These are phyloP conservation scores for Linum usitatissimum DNA, from an alignment of 345 rosid species.

Conservation along the genomic window DNA sequence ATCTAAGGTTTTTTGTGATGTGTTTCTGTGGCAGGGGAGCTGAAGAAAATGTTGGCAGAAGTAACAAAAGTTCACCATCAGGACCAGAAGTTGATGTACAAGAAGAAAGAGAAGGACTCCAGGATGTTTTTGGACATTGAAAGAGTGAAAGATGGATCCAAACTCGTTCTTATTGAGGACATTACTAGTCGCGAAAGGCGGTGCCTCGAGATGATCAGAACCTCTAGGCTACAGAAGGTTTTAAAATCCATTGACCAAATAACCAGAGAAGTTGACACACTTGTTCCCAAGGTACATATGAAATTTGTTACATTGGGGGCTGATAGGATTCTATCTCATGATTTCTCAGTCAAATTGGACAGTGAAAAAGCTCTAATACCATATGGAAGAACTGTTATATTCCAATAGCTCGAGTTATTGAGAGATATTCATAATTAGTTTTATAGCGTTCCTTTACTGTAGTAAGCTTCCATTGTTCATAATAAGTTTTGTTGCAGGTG, in stretches of 20 bases:
- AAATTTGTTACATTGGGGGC: too few relatives aligned
- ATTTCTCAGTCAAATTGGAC: too few relatives aligned
- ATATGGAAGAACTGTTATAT: too few relatives aligned
- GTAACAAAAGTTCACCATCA: slow-evolving; percentile 16
- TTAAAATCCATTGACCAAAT: slow-evolving; percentile 13
- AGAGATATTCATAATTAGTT: too few relatives aligned
- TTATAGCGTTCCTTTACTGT: too few relatives aligned
- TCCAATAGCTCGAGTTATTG: too few relatives aligned
- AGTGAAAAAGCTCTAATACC: too few relatives aligned
- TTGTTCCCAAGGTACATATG: slow-evolving; percentile 10
- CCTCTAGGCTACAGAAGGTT: slow-evolving; percentile 16
- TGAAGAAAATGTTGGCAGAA: slow-evolving; percentile 21
- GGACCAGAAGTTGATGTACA: slow-evolving; percentile 24
- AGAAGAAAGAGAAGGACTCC: slow-evolving; percentile 24
- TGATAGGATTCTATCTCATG: too few relatives aligned
- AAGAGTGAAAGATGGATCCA: slow-evolving; percentile 22
- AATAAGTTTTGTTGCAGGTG: slow-evolving; percentile 10
- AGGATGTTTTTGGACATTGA: slow-evolving; percentile 15
- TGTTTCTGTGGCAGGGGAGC: slow-evolving; percentile 18
- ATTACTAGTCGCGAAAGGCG: slow-evolving; percentile 18
- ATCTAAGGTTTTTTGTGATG: neutral
- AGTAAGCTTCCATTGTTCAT: too few relatives aligned
- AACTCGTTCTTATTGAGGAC: slow-evolving; percentile 19
- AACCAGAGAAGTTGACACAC: slow-evolving; percentile 15
- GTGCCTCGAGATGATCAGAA: slow-evolving; percentile 16